Conservation (phyloP, 2,329 filamentous ascomycete genomes). For the Magnaporthiopsis rhizophila region DNA sequence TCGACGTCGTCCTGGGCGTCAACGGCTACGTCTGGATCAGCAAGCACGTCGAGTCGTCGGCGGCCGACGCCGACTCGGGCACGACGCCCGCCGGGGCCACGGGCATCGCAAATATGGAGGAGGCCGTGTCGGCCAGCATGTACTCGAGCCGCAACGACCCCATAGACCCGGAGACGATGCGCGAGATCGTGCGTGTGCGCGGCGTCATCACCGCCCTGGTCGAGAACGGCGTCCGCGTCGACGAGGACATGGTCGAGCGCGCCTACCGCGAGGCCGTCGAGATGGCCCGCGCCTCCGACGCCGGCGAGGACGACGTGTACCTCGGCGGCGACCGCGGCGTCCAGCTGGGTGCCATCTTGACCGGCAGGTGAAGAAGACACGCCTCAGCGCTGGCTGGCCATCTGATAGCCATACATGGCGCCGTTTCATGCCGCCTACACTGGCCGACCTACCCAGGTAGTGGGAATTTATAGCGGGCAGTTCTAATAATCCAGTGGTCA, state of each 20-base stretch:
- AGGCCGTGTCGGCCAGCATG: slow-evolving; percentile 73
- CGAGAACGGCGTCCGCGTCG: slow-evolving; percentile 73
- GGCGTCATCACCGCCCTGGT: slow-evolving; percentile 78
- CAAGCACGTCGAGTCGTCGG: slow-evolving; percentile 61
- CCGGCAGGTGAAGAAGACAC: slow-evolving; percentile 12
- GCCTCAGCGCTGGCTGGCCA: too few relatives aligned
- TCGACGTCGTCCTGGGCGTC: slow-evolving; percentile 86
- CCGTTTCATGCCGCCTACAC: too few relatives aligned
- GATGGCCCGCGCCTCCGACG: slow-evolving; percentile 50
- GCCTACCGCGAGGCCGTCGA: slow-evolving; percentile 80
- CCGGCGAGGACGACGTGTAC: slow-evolving; percentile 49
- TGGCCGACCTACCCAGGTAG: too few relatives aligned
- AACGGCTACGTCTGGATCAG: slow-evolving; percentile 97
- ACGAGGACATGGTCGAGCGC: slow-evolving; percentile 78
- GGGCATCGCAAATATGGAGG: slow-evolving; percentile 78
- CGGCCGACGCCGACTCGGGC: slow-evolving; percentile 27
- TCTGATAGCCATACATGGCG: too few relatives aligned
- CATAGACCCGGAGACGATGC: slow-evolving; percentile 67
- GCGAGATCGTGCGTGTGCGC: slow-evolving; percentile 78
- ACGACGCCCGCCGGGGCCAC: slow-evolving; percentile 23
- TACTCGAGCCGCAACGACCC: slow-evolving; percentile 94
- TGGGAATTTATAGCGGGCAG: too few relatives aligned
- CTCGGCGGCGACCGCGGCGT: slow-evolving; percentile 50
- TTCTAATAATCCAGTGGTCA: too few relatives aligned
- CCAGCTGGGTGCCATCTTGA: slow-evolving; percentile 36